phyloP scores from a whole-genome alignment of 1,139 yeast species.

The Spathaspora sp. region DNA sequence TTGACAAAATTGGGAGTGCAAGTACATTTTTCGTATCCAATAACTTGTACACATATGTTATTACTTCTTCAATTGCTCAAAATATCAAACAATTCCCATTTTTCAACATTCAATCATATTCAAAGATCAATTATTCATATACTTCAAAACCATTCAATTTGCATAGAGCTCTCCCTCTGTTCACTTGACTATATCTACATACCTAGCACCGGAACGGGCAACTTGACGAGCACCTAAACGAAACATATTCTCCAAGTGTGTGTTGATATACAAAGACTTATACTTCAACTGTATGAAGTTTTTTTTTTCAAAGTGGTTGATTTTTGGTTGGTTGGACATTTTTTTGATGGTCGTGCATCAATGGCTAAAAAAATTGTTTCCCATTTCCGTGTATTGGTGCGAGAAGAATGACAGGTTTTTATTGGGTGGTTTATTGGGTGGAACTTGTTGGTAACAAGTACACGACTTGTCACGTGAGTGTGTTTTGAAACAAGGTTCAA shows the following conservation, averaged over 20 bases:
- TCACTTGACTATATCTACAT: conserved; percentile 25
- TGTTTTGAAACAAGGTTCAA: background rate
- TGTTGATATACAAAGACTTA: background rate
- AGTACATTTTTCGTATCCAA: background rate
- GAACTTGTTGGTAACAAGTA: background rate
- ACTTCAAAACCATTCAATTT: background rate
- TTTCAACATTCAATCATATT: background rate
- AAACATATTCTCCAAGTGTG: conserved; percentile 44
- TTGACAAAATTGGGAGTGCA: background rate
- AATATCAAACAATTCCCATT: background rate
- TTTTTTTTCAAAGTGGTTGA: conserved; percentile 2
- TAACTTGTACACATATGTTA: background rate
- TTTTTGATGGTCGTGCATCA: conserved; percentile 2
- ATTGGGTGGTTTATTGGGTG: background rate
- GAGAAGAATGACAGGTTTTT: background rate
- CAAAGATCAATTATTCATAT: background rate
- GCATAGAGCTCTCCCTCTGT: background rate
- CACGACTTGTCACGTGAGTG: background rate
- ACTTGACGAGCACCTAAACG: conserved; percentile 64
- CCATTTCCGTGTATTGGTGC: background rate
- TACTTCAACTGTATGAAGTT: background rate
- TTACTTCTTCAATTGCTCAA: background rate
- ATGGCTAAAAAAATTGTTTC: background rate
- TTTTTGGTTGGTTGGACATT: conserved; percentile 6
- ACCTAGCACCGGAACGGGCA: conserved; percentile 63